Evolutionary conservation across 2,329 filamentous ascomycete genomes (phyloP).

Genomic region (Parasarocladium wereldwijsianum): DNA sequence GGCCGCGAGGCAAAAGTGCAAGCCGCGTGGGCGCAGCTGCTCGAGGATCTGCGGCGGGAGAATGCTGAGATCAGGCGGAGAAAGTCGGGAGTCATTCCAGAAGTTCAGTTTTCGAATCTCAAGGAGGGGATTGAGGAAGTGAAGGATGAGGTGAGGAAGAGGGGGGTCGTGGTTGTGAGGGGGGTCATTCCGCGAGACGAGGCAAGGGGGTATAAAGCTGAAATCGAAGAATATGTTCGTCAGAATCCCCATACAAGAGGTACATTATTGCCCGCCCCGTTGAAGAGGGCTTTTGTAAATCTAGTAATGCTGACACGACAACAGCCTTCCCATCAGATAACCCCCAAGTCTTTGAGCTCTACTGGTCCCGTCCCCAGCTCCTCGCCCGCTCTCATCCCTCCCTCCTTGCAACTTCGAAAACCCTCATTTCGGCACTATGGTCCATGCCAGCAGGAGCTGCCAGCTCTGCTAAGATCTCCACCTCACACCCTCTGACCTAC

Average conservation of each 20-base stretch:
- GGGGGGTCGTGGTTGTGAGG: conserved; percentile 46
- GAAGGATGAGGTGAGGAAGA: conserved; percentile 38
- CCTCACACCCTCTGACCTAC: conserved; percentile 42
- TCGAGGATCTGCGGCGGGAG: conserved; percentile 28
- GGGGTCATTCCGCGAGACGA: conserved; percentile 49
- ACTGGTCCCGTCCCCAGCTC: conserved; percentile 58
- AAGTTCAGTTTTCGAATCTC: conserved; percentile 31
- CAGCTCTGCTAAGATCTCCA: conserved; percentile 26
- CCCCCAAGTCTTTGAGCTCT: conserved; percentile 61
- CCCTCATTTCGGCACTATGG: conserved; percentile 49
- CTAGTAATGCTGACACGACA: not conserved
- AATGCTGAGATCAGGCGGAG: conserved; percentile 28
- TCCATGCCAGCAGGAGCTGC: conserved; percentile 27
- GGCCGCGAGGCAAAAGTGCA: conserved; percentile 32
- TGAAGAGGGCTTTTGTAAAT: conserved; percentile 1
- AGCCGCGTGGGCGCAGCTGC: conserved; percentile 32
- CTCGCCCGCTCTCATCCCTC: conserved; percentile 52
- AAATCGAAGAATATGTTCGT: conserved; percentile 49
- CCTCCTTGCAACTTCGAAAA: conserved; percentile 43
- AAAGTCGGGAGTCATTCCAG: conserved; percentile 36
- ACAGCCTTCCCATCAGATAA: conserved; percentile 43
- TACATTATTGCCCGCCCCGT: conserved; percentile 9
- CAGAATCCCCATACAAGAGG: conserved; percentile 46
- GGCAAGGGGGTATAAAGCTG: conserved; percentile 49
- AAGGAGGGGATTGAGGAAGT: conserved; percentile 20